These are phyloP conservation scores for Aspergillus avenaceus DNA, from an alignment of 495 filamentous ascomycete genomes.

Conservation along the genomic window DNA sequence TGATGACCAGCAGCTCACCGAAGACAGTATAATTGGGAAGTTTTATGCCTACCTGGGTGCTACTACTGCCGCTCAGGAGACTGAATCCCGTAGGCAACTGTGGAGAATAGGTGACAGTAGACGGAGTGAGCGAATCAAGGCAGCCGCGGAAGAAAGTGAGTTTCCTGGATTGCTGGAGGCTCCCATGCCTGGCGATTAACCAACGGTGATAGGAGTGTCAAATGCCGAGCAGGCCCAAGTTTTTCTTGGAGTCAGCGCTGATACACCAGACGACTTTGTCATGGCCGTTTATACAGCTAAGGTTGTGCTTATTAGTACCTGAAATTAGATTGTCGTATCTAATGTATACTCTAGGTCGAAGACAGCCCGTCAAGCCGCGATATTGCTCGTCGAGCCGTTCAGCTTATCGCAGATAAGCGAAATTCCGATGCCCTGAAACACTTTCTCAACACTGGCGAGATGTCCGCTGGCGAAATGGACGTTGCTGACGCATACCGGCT, in stretches of 20 bases:
- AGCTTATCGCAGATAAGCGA: conserved; percentile 52
- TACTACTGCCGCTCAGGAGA: conserved; percentile 42
- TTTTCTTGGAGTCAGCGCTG: conserved; percentile 50
- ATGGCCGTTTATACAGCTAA: conserved; percentile 56
- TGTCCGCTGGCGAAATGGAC: conserved; percentile 52
- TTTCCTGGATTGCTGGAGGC: neutral
- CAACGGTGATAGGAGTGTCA: conserved; percentile 39
- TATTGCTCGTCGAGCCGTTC: conserved; percentile 49
- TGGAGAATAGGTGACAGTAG: conserved; percentile 53
- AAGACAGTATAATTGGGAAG: conserved; percentile 54
- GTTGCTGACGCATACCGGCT: conserved; percentile 52
- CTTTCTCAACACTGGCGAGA: conserved; percentile 53
- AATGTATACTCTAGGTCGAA: conserved; percentile 24
- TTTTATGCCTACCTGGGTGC: conserved; percentile 51
- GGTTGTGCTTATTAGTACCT: conserved; percentile 36
- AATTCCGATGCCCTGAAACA: conserved; percentile 50
- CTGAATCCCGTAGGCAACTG: conserved; percentile 48
- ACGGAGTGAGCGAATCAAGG: conserved; percentile 48
- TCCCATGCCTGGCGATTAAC: neutral
- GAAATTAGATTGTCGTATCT: too few relatives aligned
- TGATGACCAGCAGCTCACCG: conserved; percentile 35
- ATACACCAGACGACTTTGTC: conserved; percentile 57
- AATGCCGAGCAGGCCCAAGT: conserved; percentile 58
- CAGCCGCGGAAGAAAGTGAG: conserved; percentile 52
- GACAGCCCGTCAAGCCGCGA: conserved; percentile 47